Evolutionary conservation across 2,329 filamentous ascomycete genomes (phyloP).

Genomic region (Arachnomyces sp.): DNA sequence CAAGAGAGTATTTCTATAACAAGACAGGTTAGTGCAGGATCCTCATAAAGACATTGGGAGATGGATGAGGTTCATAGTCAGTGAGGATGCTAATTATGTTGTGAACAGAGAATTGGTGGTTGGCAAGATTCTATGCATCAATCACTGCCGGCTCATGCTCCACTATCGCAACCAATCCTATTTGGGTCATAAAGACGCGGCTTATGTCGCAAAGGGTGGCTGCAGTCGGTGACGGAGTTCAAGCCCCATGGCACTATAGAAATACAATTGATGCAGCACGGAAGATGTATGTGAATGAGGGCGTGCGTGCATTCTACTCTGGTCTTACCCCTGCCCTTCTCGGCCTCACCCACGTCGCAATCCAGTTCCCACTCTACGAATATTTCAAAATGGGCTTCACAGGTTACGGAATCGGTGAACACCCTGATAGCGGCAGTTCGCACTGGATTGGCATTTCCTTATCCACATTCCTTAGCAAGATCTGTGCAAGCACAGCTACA

Average conservation of each 20-base stretch:
- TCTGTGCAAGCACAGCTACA: conserved; percentile 86
- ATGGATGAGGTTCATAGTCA: neutral
- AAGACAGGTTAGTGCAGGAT: conserved; percentile 48
- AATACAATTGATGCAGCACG: conserved; percentile 83
- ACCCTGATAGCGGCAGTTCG: conserved; percentile 50
- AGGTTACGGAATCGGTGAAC: conserved; percentile 75
- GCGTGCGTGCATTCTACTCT: conserved; percentile 85
- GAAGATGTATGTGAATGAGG: conserved; percentile 93
- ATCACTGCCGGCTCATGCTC: conserved; percentile 86
- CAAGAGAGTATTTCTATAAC: conserved; percentile 64
- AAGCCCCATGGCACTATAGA: conserved; percentile 71
- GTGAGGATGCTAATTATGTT: conserved; percentile 12
- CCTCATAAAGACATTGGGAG: neutral
- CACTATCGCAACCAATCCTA: conserved; percentile 90
- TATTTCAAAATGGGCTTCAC: conserved; percentile 87
- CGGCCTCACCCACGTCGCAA: conserved; percentile 87
- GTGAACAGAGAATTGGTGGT: conserved; percentile 59
- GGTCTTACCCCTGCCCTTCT: conserved; percentile 86
- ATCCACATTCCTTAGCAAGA: conserved; percentile 87
- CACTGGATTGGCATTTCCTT: conserved; percentile 79
- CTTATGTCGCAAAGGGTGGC: conserved; percentile 78
- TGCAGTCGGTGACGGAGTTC: conserved; percentile 36
- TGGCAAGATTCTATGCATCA: conserved; percentile 81
- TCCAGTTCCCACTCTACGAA: conserved; percentile 95
- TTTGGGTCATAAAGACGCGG: conserved; percentile 98